A percentile compares a stretch with the other conserved stretches of the same genome.
phyloP scores from a whole-genome alignment of 2,329 filamentous ascomycete genomes.

The Verticillium nubilum region DNA sequence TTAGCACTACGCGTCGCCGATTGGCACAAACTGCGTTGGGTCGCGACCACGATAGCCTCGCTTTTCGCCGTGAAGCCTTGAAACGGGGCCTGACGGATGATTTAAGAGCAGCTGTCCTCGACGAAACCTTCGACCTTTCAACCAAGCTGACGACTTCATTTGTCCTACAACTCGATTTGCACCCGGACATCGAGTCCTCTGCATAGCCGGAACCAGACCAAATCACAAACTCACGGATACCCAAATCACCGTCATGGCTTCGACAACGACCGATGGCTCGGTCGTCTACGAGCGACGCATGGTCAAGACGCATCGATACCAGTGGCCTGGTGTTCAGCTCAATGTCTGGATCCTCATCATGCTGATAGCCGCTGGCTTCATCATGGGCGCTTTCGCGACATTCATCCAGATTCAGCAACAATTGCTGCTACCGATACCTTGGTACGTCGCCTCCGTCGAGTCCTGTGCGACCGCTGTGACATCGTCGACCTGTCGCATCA shows the following conservation, averaged over 20 bases:
- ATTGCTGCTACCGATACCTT: slow-evolving; percentile 50
- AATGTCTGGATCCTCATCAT: slow-evolving; percentile 65
- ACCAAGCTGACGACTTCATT: background rate
- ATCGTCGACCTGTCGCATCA: too few relatives aligned
- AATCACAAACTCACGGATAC: too few relatives aligned
- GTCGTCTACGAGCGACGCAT: slow-evolving; percentile 36
- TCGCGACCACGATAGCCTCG: background rate
- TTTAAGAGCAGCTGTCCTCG: background rate
- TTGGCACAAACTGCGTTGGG: background rate
- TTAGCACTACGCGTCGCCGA: background rate
- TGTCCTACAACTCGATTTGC: background rate
- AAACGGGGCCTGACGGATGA: background rate
- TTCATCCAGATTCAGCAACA: slow-evolving; percentile 56
- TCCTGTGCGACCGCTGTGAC: too few relatives aligned
- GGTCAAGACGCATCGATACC: slow-evolving; percentile 52
- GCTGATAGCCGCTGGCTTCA: slow-evolving; percentile 51
- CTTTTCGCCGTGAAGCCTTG: background rate
- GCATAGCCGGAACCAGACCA: too few relatives aligned
- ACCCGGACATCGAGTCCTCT: background rate
- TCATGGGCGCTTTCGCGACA: slow-evolving; percentile 56
- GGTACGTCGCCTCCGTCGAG: slow-evolving; percentile 39
- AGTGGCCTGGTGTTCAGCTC: slow-evolving; percentile 63
- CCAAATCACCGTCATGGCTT: slow-evolving; percentile 19
- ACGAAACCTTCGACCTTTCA: background rate
- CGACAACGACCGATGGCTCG: slow-evolving; percentile 33